phyloP scores from a whole-genome alignment of 116 monocot genomes.

The Trichopus zeylanicus region DNA sequence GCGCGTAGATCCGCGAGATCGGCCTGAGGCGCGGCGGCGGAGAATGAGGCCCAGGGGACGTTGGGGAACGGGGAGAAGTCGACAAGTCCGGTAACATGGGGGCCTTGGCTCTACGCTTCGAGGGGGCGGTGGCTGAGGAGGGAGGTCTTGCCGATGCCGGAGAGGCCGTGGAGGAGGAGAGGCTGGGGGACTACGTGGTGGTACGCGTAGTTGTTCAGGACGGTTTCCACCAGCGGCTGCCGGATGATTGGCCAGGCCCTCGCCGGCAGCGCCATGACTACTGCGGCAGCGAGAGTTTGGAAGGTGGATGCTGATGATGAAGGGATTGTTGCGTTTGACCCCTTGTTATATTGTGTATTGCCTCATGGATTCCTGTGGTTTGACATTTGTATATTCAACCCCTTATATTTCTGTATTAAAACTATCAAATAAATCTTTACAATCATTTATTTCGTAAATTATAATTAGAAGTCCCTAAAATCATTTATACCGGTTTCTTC shows the following conservation, averaged over 20 bases:
- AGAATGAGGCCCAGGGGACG: conserved; percentile 32
- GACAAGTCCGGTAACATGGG: conserved; percentile 70
- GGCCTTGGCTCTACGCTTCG: conserved; percentile 56
- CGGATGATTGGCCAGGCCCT: conserved; percentile 52
- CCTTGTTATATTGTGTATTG: too few relatives aligned
- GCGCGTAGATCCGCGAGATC: conserved; percentile 28
- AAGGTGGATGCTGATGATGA: too few relatives aligned
- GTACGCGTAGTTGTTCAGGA: conserved; percentile 76
- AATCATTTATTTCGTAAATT: too few relatives aligned
- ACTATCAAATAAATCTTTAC: too few relatives aligned
- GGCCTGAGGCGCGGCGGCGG: conserved; percentile 3
- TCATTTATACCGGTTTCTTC: too few relatives aligned
- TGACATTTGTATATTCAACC: too few relatives aligned
- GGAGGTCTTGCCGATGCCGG: conserved; percentile 85
- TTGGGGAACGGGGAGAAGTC: conserved; percentile 48
- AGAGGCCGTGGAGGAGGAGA: conserved; percentile 94
- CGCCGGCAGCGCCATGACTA: too few relatives aligned
- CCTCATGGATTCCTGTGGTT: too few relatives aligned
- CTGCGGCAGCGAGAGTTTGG: too few relatives aligned
- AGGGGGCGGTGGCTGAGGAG: conserved; percentile 70
- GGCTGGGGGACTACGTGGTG: conserved; percentile 85
- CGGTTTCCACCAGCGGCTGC: conserved; percentile 76
- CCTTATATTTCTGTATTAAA: too few relatives aligned
- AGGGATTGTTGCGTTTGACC: too few relatives aligned
- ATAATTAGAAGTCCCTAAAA: too few relatives aligned